Evolutionary conservation across 768 basidiomycete genomes (phyloP), one percentile per base, ranked within the genome.

Genomic region (Gautieria morchelliformis): DNA sequence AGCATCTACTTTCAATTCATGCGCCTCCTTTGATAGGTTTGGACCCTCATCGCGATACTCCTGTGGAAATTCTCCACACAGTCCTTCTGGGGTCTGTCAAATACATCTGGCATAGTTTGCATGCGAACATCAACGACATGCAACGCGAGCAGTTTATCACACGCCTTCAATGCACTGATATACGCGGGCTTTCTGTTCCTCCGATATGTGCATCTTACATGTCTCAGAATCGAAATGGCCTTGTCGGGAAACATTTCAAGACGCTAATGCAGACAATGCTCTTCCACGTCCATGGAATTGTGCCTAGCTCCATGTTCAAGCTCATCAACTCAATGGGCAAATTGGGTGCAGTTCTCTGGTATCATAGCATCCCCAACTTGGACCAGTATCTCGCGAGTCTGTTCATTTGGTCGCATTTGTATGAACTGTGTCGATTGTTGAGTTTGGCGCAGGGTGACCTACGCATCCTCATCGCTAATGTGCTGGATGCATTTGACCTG

Each of bases 321-420:
- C 57, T 69, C 0, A 76, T 75, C 76, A 24, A 67, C 0, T 53
- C 71, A 0, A 56, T 77, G 1, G 68, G 65, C 1, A 63, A 56
- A 3, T 61, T 77, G 3, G 60, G 71, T 0, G 68, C 71, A 0
- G 63, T 76, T 0, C 61, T 78, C 0, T 79, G 78, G 78, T 60
- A 75, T 10, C 66, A 68, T 0, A 67, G 69, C 57, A 78, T 78
- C 17, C 46, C 60, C 0, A 62, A 77, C 49, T 62, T 65, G 19
- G 65, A 71, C 4, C 50, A 63, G n/a, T 78, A 77, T 59, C 17
- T 72, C 15, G 72, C 75, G 39, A 40, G 39, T n/a, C n/a, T n/a
- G n/a, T n/a, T n/a, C n/a, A 40, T 40, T 40, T 14, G 67, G 62
- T 40, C 9, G 9, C 17, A 9, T 40, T 48, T 27, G 20, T 46